Evolutionary conservation across 345 rosid genomes (phyloP), one percentile per base, ranked within the genome.

Genomic region (Arabis hirsuta): DNA sequence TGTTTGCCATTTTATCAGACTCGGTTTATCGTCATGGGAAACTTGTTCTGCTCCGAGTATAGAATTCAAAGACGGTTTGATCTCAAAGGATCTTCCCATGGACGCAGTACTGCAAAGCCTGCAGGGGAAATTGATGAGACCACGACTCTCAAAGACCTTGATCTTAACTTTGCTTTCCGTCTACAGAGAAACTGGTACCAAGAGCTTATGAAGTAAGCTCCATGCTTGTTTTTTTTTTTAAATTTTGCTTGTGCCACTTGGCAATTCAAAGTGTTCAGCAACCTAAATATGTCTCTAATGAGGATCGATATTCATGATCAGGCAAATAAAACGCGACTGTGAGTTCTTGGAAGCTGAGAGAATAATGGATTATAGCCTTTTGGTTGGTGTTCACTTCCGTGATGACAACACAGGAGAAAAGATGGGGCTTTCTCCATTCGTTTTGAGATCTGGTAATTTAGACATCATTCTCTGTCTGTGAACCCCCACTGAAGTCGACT

Each of bases 11-110:
- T 41, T 41, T 57, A 22, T 31, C 85, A 95, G 99, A 90, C 83
- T 19, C 93, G 99, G 42, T 95, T 95, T 59, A 86, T 95, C 19
- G 97, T 95, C 78, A 95, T 95, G 99, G 93, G 96, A 61, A 95
- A 95, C 76, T 77, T 95, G 81, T 95, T 95, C 80, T 91, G 96
- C 84, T 95, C 99, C 0, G 97, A 91, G 60, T 91, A 91, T 53
- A 82, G 96, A 79, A 95, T 95, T 57, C 97, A 95, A 79, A 82
- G 96, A 60, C 91, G 97, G 58, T 95, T 88, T 82, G 99, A 95
- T 73, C 86, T 95, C 36, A 95, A 95, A 85, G 99, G 99, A 50
- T 95, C 99, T 55, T 91, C 99, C 24, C 88, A 95, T 47, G 99
- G 99, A 55, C 94, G 99, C 11, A 81, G 85, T 48, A 89, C 96